Evolutionary conservation across 139 green algal genomes (phyloP), one percentile per base, ranked within the genome.

Genomic region (Chlorella vulgaris): DNA sequence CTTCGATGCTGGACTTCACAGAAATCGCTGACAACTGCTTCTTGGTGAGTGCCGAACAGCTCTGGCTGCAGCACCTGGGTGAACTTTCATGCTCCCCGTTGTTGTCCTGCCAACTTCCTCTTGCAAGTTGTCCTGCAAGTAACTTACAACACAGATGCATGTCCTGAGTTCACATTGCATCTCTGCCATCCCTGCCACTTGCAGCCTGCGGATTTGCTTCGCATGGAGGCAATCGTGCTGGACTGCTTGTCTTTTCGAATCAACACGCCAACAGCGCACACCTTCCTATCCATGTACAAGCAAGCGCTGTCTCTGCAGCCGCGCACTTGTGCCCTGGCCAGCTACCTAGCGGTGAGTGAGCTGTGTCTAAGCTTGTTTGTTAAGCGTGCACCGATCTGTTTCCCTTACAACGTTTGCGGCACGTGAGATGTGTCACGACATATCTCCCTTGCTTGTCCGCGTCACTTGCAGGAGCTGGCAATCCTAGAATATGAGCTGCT

Each of bases 211-310:
- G 83, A 90, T 60, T 66, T 93, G n/a, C 62, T 89, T 8, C 75
- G 81, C 28, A 93, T 92, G 87, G 89, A 93, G 82, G 67, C 71
- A 1, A 73, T 87, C 8, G 40, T 93, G 58, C 85, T 93, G n/a
- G 78, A 87, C 51, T 81, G 70, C 29, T 68, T 93, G 67, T 58
- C 74, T 24, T 93, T 87, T 50, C 70, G 83, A 33, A 70, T 90
- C 19, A 38, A 74, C 29, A 67, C 69, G 31, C 88, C 89, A 62
- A 91, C 84, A 42, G 38, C 86, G 26, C 75, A 90, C 81, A 82
- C 76, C 74, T 92, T 90, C 61, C 81, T 93, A 40, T 81, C 83
- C 47, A 82, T 90, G 58, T 66, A 91, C 40, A 79, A 79, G 36
- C 78, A 87, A 26, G 74, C 65, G 19, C 76, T 79, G 38, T 40